Percentiles rank a stretch among this genome's conserved stretches.
Conservation (phyloP, 2,329 filamentous ascomycete genomes). For the Claviceps pazoutovae region DNA sequence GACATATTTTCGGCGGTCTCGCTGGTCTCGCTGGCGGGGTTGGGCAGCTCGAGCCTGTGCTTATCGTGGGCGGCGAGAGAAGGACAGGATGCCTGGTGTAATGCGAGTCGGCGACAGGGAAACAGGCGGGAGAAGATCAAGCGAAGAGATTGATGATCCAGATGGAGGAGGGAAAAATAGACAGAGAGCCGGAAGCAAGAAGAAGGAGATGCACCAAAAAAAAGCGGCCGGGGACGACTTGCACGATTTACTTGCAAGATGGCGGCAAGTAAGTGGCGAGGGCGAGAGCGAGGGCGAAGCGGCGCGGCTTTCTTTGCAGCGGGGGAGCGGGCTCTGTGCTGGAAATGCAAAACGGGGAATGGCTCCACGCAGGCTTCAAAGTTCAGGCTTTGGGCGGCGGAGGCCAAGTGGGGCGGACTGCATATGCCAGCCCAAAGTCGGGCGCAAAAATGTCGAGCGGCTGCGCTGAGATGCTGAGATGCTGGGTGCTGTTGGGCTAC, state of each 20-base stretch:
- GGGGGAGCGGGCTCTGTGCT: too few relatives aligned
- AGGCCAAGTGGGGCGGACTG: too few relatives aligned
- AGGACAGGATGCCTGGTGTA: slow-evolving; percentile 8
- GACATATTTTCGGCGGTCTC: slow-evolving; percentile 17
- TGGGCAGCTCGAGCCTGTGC: slow-evolving; percentile 4
- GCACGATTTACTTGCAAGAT: slow-evolving; percentile 1
- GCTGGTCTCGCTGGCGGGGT: neutral
- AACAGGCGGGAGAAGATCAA: neutral
- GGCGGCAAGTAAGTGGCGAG: neutral
- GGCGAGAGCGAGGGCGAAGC: neutral
- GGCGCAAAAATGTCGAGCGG: too few relatives aligned
- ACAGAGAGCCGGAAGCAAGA: slow-evolving; percentile 7
- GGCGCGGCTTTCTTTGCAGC: too few relatives aligned
- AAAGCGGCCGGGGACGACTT: neutral
- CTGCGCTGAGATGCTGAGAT: too few relatives aligned
- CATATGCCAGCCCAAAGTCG: too few relatives aligned
- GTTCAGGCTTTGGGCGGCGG: too few relatives aligned
- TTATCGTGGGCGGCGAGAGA: slow-evolving; percentile 4
- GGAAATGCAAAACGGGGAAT: too few relatives aligned
- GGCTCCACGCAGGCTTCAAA: too few relatives aligned
- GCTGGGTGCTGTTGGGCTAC: too few relatives aligned
- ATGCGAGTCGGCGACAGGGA: slow-evolving; percentile 3
- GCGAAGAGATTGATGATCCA: slow-evolving; percentile 6
- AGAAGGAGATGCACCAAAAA: slow-evolving; percentile 6
- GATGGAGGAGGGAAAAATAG: slow-evolving; percentile 8